These are phyloP conservation scores for Oehlia diaphana DNA, from an alignment of 192 early-diverging fungal genomes.

Conservation along the genomic window DNA sequence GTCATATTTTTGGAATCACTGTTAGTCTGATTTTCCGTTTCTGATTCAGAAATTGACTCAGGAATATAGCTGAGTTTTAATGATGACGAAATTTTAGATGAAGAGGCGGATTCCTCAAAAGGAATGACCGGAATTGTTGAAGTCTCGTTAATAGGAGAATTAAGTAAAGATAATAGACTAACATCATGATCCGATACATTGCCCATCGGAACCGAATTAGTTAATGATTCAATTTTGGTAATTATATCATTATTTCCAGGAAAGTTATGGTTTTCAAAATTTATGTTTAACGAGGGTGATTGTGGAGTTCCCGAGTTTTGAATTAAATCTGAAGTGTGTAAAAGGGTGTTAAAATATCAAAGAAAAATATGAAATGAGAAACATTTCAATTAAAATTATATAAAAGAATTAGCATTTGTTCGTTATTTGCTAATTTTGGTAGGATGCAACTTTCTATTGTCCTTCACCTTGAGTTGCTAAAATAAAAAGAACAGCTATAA, in stretches of 20 bases:
- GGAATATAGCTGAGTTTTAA: background rate
- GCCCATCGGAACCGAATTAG: background rate
- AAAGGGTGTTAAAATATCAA: background rate
- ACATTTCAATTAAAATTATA: background rate
- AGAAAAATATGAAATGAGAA: background rate
- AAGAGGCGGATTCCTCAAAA: background rate
- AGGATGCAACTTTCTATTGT: background rate
- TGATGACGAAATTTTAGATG: conserved; percentile 4
- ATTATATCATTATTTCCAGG: background rate
- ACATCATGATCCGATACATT: background rate
- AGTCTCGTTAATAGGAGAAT: background rate
- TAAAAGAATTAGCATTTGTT: background rate
- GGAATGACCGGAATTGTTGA: background rate
- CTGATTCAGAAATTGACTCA: background rate
- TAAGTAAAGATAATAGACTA: background rate
- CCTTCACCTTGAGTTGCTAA: conserved; percentile 11
- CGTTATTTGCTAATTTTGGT: background rate
- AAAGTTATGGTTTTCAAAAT: background rate
- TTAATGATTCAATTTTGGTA: background rate
- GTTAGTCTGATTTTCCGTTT: background rate
- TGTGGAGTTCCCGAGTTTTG: background rate
- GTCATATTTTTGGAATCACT: background rate
- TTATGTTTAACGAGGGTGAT: background rate
- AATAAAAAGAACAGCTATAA: background rate
- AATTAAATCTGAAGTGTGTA: background rate